Evolutionary conservation across 768 basidiomycete species (phyloP).

Genomic region (Pleurotus salmoneostramineus): DNA sequence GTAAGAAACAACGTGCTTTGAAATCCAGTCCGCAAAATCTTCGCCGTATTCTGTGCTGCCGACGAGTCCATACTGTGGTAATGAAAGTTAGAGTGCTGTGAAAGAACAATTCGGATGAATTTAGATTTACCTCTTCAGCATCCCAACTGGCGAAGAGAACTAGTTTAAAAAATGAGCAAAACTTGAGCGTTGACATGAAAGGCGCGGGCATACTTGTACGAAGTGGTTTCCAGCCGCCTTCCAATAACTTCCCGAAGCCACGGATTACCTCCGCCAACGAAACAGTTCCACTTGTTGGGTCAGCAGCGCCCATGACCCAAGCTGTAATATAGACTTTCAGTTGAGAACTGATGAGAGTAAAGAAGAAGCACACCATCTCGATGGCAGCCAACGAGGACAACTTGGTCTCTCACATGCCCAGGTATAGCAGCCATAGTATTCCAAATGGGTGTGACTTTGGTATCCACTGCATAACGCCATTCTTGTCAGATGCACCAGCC

Average conservation of each 20-base stretch:
- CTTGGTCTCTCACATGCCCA: slow-evolving; percentile 60
- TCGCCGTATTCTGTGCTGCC: slow-evolving; percentile 95
- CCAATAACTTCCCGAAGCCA: slow-evolving; percentile 64
- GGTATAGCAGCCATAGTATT: slow-evolving; percentile 66
- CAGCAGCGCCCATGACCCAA: slow-evolving; percentile 80
- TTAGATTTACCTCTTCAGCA: slow-evolving; percentile 51
- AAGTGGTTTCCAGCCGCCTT: slow-evolving; percentile 80
- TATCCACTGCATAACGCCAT: slow-evolving; percentile 47
- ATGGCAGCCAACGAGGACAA: slow-evolving; percentile 69
- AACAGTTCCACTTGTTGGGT: slow-evolving; percentile 79
- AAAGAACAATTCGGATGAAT: neutral
- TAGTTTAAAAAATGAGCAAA: slow-evolving; percentile 16
- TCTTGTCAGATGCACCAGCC: neutral
- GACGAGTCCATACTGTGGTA: slow-evolving; percentile 53
- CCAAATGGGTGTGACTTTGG: slow-evolving; percentile 71
- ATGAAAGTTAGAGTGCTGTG: slow-evolving; percentile 10
- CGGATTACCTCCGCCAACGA: slow-evolving; percentile 74
- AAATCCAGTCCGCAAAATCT: slow-evolving; percentile 82
- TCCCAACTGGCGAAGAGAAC: slow-evolving; percentile 76
- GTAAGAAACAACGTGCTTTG: slow-evolving; percentile 79
- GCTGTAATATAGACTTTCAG: slow-evolving; percentile 21
- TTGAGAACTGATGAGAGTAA: neutral
- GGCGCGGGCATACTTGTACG: slow-evolving; percentile 38
- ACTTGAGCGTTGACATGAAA: neutral
- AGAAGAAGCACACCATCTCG: slow-evolving; percentile 47